Evolutionary conservation across 2,329 filamentous ascomycete genomes (phyloP), one percentile per base, ranked within the genome.

Genomic region (Ascochyta lentis): DNA sequence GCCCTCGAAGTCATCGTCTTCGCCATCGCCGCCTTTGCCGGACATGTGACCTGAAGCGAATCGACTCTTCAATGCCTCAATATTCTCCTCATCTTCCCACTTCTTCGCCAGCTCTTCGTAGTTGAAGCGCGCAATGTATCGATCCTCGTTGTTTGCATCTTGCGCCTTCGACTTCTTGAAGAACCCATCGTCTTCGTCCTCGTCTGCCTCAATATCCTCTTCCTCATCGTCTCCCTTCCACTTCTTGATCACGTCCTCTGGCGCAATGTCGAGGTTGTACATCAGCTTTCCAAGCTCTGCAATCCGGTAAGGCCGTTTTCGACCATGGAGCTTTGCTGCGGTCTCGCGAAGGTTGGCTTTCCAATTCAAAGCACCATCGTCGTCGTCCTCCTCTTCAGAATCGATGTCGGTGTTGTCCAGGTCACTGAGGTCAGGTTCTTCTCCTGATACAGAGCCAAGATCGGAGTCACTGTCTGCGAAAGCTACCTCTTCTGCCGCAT

Each of bases 401-500:
- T 84, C 82, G 3, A 82, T 62, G 27, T 83, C 81, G 54, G 83
- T 81, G 19, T 85, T 58, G 43, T 69, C 69, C 10, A 66, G 55
- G 4, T 69, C 69, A 10, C 71, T 67, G 9, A 66, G 43, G 37
- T 73, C 69, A 2, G 49, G 62, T 27, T 73, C 83, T 7, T 86
- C 84, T 8, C 79, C 82, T 8, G 91, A 96, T 60, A 97, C 77
- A 3, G 94, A 96, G 6, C 95, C 95, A 4, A 99, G 83, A 72
- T 99, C 96, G 0, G 95, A 99, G 75, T 99, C 96, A 69, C 92
- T 96, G 70, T 99, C 95, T 13, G 95, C 95, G 79, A 97, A 99
- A 1, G 88, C 91, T 54, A 98, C 68, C 50, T 96, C 91, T 27
- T 87, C 90, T 23, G 86, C 59, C 7, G 58, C 46, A 45, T 67